Evolutionary conservation across 305 asterid species (phyloP).

Genomic region (Fraxinus sp.): DNA sequence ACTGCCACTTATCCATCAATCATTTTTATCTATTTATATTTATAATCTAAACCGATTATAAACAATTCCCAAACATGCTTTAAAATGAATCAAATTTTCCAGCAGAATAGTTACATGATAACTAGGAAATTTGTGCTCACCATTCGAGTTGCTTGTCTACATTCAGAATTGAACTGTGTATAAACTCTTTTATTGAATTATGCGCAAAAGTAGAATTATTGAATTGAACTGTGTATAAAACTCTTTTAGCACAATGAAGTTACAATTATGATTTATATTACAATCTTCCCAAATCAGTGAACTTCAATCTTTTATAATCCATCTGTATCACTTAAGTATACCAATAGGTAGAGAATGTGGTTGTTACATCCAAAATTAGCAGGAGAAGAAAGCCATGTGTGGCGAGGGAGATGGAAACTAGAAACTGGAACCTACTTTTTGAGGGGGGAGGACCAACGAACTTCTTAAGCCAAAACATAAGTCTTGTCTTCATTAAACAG

Average conservation of each 20-base stretch:
- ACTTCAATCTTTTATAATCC: neutral
- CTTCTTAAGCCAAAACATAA: constrained; percentile 1
- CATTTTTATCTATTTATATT: neutral
- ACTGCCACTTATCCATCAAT: neutral
- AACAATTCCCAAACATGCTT: neutral
- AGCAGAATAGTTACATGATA: neutral
- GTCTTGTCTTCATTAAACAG: neutral
- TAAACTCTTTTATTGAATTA: neutral
- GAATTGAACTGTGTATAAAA: neutral
- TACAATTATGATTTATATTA: neutral
- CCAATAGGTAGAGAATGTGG: neutral
- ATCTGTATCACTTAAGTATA: neutral
- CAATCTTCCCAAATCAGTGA: neutral
- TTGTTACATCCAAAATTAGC: constrained; percentile 1
- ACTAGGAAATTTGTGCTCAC: neutral
- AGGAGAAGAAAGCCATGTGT: neutral
- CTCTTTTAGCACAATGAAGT: neutral
- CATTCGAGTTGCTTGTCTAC: neutral
- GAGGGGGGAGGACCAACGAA: constrained; percentile 12
- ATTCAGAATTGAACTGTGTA: neutral
- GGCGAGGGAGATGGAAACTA: neutral
- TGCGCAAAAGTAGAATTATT: neutral
- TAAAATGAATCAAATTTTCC: neutral
- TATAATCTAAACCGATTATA: neutral
- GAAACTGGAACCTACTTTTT: constrained; percentile 1